A percentile compares a stretch with the other conserved stretches of the same genome.
These are phyloP conservation scores for Arabis alpina DNA, from an alignment of 345 rosid genomes.

Conservation along the genomic window DNA sequence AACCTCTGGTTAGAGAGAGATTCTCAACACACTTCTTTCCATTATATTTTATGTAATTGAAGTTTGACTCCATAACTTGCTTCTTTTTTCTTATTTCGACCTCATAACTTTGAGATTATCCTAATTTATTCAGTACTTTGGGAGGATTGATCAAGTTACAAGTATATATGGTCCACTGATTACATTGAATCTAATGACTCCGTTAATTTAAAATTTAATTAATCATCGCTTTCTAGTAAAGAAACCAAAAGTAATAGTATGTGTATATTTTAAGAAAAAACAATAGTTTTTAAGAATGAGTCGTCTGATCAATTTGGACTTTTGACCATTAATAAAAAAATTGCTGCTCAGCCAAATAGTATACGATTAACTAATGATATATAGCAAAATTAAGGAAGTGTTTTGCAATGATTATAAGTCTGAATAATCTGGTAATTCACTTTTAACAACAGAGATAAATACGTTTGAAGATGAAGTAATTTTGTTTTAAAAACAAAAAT, in stretches of 20 bases:
- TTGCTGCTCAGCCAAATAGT: background rate
- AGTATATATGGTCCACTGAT: constrained; percentile 10
- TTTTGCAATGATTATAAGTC: no score
- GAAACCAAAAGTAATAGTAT: background rate
- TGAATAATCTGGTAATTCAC: background rate
- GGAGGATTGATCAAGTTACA: constrained; percentile 7
- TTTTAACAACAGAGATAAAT: constrained; percentile 5
- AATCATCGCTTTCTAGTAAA: constrained; percentile 6
- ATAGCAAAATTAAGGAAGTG: background rate
- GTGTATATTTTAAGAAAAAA: no score
- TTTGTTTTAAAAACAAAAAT: background rate
- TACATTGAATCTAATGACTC: no score
- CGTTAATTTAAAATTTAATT: background rate
- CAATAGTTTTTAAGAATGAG: background rate
- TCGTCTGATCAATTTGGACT: background rate
- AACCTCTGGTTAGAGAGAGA: constrained; percentile 62
- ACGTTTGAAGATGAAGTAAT: background rate
- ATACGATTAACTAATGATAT: background rate
- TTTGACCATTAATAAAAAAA: background rate
- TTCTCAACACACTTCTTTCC: background rate
- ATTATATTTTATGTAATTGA: constrained; percentile 3
- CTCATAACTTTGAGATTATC: constrained; percentile 21
- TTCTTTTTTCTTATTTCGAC: background rate
- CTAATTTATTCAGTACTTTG: background rate
- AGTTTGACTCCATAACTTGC: background rate